Evolutionary conservation across 768 basidiomycete genomes (phyloP).

Genomic region (Agrocybe pediades): DNA sequence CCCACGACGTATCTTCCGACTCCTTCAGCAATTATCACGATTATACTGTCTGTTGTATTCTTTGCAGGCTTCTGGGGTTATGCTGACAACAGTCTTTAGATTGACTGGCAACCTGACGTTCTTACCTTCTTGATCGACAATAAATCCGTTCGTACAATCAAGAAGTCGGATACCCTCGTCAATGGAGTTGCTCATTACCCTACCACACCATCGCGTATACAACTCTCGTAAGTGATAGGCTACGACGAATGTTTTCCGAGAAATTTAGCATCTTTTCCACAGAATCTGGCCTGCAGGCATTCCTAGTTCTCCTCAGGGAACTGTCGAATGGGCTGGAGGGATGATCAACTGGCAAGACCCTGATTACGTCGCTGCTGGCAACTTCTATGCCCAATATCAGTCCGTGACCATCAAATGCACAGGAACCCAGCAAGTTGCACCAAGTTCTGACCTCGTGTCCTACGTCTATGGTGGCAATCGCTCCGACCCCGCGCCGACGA

Average conservation of each 20-base stretch:
- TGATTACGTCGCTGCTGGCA: conserved; percentile 73
- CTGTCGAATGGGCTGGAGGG: conserved; percentile 78
- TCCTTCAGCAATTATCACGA: conserved; percentile 75
- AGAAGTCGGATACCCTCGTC: conserved; percentile 55
- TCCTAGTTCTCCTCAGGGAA: conserved; percentile 58
- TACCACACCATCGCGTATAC: conserved; percentile 76
- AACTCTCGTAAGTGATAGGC: conserved; percentile 75
- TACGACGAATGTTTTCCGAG: too few species aligned
- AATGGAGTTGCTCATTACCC: conserved; percentile 70
- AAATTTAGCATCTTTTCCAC: conserved; percentile 12
- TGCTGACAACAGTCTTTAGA: conserved; percentile 38
- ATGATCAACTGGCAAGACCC: conserved; percentile 82
- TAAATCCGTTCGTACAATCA: conserved; percentile 66
- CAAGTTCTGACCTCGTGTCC: conserved; percentile 51
- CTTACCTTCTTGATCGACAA: conserved; percentile 74
- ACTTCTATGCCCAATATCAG: conserved; percentile 69
- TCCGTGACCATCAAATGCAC: conserved; percentile 67
- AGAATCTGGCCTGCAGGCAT: conserved; percentile 87
- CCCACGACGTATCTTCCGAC: conserved; percentile 52
- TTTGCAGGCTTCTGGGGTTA: background rate
- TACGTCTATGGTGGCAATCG: conserved; percentile 64
- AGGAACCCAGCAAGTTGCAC: conserved; percentile 44
- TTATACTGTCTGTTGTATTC: conserved; percentile 55
- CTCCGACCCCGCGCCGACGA: conserved; percentile 50
- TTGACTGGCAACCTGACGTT: conserved; percentile 77